Conservation (phyloP, 164 flowering plant species). For the Tetracentron sinense region DNA sequence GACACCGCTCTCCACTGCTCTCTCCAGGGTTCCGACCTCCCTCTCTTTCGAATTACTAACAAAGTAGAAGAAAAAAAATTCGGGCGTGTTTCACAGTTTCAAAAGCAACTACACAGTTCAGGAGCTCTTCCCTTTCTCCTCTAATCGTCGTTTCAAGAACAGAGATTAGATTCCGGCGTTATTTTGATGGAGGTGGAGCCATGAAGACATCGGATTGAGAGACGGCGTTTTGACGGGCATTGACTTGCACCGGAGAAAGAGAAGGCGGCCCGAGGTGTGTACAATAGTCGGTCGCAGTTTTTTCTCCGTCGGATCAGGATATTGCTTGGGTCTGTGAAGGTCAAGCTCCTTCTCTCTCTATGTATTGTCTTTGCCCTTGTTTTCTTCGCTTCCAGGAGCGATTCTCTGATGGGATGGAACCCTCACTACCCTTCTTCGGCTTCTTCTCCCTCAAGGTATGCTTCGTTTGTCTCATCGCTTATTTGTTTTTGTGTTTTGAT, state of each 20-base stretch:
- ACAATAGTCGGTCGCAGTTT: conserved; percentile 22
- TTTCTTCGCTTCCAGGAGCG: conserved; percentile 21
- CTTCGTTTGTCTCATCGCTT: not conserved
- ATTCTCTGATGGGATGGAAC: conserved; percentile 41
- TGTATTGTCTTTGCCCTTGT: conserved; percentile 20
- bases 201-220: conserved; percentile 34
- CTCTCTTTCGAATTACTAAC: too few species aligned
- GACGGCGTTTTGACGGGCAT: conserved; percentile 17
- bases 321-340: conserved; percentile 18
- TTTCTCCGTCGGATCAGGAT: conserved; percentile 28
- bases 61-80: too few species aligned
- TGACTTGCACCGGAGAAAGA: conserved; percentile 43
- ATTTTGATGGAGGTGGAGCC: conserved; percentile 14
- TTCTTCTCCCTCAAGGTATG: conserved; percentile 29
- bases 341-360: conserved; percentile 22
- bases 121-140: too few species aligned
- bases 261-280: conserved; percentile 34
- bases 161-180: too few species aligned
- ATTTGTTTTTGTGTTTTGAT: not conserved
- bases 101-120: too few species aligned
- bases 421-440: conserved; percentile 26
- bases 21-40: too few species aligned
- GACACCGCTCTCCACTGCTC: too few species aligned
- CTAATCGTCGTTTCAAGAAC: too few species aligned
- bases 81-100: too few species aligned